These are phyloP conservation scores for Halophytophthora batemanensis DNA, from an alignment of 352 stramenopile genomes.

Conservation along the genomic window DNA sequence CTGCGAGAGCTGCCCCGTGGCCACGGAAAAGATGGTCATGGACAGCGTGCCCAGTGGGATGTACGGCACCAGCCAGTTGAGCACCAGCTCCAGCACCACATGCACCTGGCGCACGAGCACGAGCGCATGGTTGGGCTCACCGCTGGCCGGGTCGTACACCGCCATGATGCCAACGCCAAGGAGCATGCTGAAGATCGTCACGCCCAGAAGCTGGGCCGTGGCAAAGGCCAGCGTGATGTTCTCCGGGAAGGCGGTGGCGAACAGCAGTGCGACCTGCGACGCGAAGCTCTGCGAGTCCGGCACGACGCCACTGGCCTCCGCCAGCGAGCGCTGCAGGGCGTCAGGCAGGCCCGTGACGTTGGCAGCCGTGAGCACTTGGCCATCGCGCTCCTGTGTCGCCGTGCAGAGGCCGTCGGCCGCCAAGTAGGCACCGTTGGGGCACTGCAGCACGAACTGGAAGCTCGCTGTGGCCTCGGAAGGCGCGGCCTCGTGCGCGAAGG, in stretches of 20 bases:
- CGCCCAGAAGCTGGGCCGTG: slow-evolving; percentile 35
- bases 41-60: slow-evolving; percentile 46
- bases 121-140: slow-evolving; percentile 48
- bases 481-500: slow-evolving; percentile 20
- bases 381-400: slow-evolving; percentile 24
- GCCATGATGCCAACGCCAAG: slow-evolving; percentile 45
- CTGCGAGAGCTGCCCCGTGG: slow-evolving; percentile 36
- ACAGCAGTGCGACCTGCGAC: slow-evolving; percentile 53
- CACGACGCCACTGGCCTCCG: slow-evolving; percentile 23
- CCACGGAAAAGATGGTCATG: slow-evolving; percentile 52
- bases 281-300: slow-evolving; percentile 32
- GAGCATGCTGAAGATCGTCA: slow-evolving; percentile 59
- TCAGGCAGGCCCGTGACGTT: slow-evolving; percentile 50
- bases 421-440: slow-evolving; percentile 51
- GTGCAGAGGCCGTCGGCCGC: slow-evolving; percentile 21
- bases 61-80: slow-evolving; percentile 64
- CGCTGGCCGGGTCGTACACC: slow-evolving; percentile 37
- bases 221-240: slow-evolving; percentile 61
- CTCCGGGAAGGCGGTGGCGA: slow-evolving; percentile 44
- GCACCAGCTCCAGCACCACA: slow-evolving; percentile 59
- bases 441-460: slow-evolving; percentile 42
- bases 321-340: slow-evolving; percentile 22
- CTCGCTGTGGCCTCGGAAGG: slow-evolving; percentile 10
- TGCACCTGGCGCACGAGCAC: slow-evolving; percentile 57
- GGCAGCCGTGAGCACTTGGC: slow-evolving; percentile 27